Conservation (phyloP, 352 stramenopile genomes). For the Phytophthora cajani region DNA sequence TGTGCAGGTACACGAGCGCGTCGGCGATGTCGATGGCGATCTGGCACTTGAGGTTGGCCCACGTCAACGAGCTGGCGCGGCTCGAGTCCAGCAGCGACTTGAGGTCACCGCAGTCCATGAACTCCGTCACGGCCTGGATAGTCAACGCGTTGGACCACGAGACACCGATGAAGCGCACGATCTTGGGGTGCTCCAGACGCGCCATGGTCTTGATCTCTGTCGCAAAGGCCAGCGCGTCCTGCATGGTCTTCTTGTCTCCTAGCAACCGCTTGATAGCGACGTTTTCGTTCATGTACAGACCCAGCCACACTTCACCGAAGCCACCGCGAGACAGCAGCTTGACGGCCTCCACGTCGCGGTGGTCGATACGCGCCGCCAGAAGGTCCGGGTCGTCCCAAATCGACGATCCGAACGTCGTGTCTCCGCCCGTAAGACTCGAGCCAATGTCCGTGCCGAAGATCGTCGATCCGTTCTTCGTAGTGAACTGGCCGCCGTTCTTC, state of each 20-base stretch:
- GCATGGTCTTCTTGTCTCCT: constrained; percentile 61
- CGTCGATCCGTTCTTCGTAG: constrained; percentile 37
- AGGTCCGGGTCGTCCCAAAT: constrained; percentile 77
- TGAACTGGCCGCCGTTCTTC: constrained; percentile 39
- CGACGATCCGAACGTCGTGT: constrained; percentile 53
- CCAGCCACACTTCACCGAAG: constrained; percentile 77
- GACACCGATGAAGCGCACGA: constrained; percentile 73
- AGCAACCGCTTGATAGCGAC: constrained; percentile 74
- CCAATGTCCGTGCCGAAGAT: constrained; percentile 43
- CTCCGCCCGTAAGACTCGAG: constrained; percentile 39
- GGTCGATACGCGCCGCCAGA: constrained; percentile 63
- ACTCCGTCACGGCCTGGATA: constrained; percentile 71
- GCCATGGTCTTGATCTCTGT: constrained; percentile 67
- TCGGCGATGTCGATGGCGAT: constrained; percentile 75
- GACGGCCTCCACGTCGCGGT: constrained; percentile 55
- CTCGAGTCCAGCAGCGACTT: constrained; percentile 54
- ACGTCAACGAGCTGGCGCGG: constrained; percentile 49
- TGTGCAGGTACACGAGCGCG: constrained; percentile 77
- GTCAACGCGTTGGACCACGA: constrained; percentile 69
- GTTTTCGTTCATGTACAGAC: constrained; percentile 67
- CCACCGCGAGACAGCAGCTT: constrained; percentile 71
- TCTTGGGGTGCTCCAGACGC: constrained; percentile 68
- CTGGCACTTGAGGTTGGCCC: constrained; percentile 70
- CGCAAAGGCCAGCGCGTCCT: constrained; percentile 63
- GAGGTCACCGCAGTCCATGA: constrained; percentile 76